phyloP scores from a whole-genome alignment of 192 early-diverging fungal genomes.

The Linnemannia exigua region DNA sequence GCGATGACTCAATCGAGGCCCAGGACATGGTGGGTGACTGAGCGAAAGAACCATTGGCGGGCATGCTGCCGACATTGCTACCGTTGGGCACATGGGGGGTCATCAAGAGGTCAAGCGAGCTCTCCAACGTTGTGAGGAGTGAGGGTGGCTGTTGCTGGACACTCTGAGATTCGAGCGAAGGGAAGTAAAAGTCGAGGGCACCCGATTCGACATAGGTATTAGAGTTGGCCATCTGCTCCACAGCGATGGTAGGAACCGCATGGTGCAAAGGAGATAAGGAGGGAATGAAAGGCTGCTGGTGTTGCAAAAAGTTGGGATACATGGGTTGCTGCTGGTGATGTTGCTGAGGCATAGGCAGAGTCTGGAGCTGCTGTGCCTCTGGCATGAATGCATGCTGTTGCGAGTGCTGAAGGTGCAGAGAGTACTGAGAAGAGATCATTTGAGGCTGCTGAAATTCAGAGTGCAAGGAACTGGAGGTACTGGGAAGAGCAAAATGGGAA shows the following conservation, averaged over 20 bases:
- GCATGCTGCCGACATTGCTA: background rate
- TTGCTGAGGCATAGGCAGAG: background rate
- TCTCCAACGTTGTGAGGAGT: slow-evolving; percentile 7
- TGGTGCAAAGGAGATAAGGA: background rate
- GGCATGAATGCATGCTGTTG: background rate
- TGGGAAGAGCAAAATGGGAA: background rate
- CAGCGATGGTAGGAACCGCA: background rate
- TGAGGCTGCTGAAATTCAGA: background rate
- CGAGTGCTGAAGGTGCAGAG: background rate
- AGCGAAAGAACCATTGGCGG: background rate
- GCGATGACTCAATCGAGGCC: slow-evolving; percentile 14
- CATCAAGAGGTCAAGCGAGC: slow-evolving; percentile 17
- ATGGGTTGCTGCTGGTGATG: background rate
- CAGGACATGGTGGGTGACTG: slow-evolving; percentile 26
- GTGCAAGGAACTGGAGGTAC: background rate
- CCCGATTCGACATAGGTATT: background rate
- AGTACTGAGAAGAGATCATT: background rate
- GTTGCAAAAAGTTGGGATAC: background rate
- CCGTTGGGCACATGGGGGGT: background rate
- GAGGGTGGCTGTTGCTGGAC: slow-evolving; percentile 21
- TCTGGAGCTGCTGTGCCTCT: background rate
- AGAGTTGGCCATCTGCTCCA: background rate
- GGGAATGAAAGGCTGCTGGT: background rate
- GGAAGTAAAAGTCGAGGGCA: background rate
- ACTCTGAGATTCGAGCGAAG: background rate